Evolutionary conservation across 176 grass and related monocot genomes (phyloP), one percentile per base, ranked within the genome.

Genomic region (Eremochloa ophiuroides): DNA sequence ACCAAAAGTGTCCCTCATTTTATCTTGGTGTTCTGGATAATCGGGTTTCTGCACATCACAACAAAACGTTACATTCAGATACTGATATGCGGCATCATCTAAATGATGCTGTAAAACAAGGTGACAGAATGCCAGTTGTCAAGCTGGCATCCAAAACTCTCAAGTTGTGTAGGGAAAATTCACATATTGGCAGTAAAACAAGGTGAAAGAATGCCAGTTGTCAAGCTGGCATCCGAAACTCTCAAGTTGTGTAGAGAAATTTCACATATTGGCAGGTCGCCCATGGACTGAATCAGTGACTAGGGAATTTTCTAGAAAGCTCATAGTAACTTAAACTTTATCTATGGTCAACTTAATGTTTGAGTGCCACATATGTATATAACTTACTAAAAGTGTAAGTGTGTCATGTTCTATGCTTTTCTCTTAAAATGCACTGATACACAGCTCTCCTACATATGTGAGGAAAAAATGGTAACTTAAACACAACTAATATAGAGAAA

Each of bases 31-130:
- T 53, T 64, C 74, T 43, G 35, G 70, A 77, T 70, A 83, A 80
- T 39, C 64, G 71, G 41, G 55, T 64, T 81, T 75, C 87, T 89
- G 87, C 77, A 85, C 10, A 89, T 10, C 23, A 71, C 11, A 56
- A 56, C 53, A 56, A 23, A 62, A 34, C 31, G 17, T 27, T 71
- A 76, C 63, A 60, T 69, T 69, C 30, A 40, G 7, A 71, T 62
- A 38, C 42, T 70, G 34, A 56, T 23, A 23, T 2, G 38, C 74
- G 8, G 16, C 39, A 69, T 20, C 39, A 69, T 88, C 70, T 61
- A 22, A 83, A 67, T 46, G 42, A n/a, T n/a, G 9, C 33, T 71
- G 64, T 74, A 55, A 44, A 74, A 71, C 28, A 75, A 23, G 63
- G 33, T 55, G 18, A 65, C 11, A 80, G 26, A 86, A 73, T 27